A percentile compares a stretch with the other conserved stretches of the same genome.
Conservation (phyloP, 2,329 filamentous ascomycete genomes). For the Furcasterigmium sp. region DNA sequence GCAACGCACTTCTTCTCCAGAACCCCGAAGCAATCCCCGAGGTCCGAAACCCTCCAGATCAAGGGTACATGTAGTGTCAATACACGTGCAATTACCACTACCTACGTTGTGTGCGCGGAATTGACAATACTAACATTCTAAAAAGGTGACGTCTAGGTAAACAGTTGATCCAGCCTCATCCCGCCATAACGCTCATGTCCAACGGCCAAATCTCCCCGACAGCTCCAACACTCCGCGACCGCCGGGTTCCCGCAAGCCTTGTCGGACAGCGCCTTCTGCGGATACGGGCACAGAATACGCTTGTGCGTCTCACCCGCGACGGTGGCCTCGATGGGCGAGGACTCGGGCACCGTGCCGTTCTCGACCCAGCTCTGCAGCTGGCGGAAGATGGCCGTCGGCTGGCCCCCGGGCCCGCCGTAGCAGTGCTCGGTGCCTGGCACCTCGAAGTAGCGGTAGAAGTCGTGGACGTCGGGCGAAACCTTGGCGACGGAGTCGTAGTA, state of each 20-base stretch:
- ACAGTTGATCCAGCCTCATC: no score
- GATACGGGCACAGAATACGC: slow-evolving; percentile 1
- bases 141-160: no score
- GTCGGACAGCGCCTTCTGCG: neutral
- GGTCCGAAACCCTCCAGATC: no score
- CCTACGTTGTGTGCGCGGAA: no score
- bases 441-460: slow-evolving; percentile 26
- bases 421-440: slow-evolving; percentile 27
- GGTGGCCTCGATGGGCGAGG: slow-evolving; percentile 1
- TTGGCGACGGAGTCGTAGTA: slow-evolving; percentile 20
- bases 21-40: no score
- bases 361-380: slow-evolving; percentile 24
- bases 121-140: no score
- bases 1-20: no score
- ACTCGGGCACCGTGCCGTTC: slow-evolving; percentile 19
- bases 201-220: no score
- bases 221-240: neutral
- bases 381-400: slow-evolving; percentile 18
- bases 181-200: no score
- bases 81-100: no score
- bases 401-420: slow-evolving; percentile 18
- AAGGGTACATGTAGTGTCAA: no score
- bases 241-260: neutral
- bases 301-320: neutral
- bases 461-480: slow-evolving; percentile 12